These are phyloP conservation scores for Niebla homalea DNA, from an alignment of 495 filamentous ascomycete genomes.

Conservation along the genomic window DNA sequence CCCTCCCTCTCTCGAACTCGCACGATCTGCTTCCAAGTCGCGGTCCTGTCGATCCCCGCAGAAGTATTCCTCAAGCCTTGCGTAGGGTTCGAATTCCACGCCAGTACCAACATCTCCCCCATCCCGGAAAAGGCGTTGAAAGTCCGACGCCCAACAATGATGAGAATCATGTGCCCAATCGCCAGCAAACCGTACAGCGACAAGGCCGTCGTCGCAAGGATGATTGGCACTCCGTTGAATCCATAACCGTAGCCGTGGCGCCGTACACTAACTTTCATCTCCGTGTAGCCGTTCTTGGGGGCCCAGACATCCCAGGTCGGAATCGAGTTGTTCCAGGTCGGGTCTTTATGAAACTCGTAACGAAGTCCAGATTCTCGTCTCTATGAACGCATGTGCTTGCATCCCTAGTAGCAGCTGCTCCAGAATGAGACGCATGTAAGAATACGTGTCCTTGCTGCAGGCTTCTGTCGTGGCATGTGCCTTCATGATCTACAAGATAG, in stretches of 20 bases:
- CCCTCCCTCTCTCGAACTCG: neutral
- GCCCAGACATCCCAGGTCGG: neutral
- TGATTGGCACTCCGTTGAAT: neutral
- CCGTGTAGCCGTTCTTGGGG: neutral
- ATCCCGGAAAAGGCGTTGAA: neutral
- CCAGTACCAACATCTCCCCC: neutral
- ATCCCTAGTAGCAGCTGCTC: too few relatives aligned
- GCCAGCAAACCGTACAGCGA: neutral
- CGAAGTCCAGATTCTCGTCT: too few relatives aligned
- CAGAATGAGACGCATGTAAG: too few relatives aligned
- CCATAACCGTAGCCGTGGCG: neutral
- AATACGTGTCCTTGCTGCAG: too few relatives aligned
- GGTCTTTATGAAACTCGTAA: neutral
- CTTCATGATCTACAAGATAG: too few relatives aligned
- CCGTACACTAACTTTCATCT: neutral
- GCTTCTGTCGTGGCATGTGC: too few relatives aligned
- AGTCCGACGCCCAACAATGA: neutral
- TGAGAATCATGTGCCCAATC: neutral
- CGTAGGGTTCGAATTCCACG: neutral
- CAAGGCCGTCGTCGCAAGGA: neutral
- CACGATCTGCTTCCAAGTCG: neutral
- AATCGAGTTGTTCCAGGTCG: neutral
- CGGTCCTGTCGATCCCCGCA: neutral
- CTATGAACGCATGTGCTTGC: too few relatives aligned
- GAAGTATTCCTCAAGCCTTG: neutral